These are phyloP conservation scores for Meyerozyma elateridarum DNA, from an alignment of 1,139 yeast genomes.

Conservation along the genomic window DNA sequence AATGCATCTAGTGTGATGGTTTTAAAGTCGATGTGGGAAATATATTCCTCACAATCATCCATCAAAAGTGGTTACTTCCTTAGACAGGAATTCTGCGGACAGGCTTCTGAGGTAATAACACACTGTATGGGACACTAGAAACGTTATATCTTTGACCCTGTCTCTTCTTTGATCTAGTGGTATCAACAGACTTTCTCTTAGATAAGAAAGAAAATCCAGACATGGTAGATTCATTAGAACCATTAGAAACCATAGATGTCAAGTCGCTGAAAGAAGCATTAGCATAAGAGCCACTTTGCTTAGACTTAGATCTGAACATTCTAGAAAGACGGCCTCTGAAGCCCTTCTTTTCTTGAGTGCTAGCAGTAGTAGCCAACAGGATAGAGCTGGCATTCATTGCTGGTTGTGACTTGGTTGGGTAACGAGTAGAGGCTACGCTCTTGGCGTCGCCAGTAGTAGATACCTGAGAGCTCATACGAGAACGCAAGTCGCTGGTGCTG, in stretches of 20 bases:
- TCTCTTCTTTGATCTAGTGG: conserved; percentile 19
- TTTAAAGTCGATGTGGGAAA: conserved; percentile 1
- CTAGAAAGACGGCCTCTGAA: conserved; percentile 26
- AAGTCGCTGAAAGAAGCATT: conserved; percentile 18
- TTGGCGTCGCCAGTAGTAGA: not conserved
- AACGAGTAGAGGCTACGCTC: not conserved
- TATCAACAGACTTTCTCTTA: conserved; percentile 15
- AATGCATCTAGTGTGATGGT: too few relatives aligned
- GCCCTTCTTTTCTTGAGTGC: conserved; percentile 17
- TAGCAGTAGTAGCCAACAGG: conserved; percentile 1
- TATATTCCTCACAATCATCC: conserved; percentile 3
- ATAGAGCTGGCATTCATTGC: conserved; percentile 2
- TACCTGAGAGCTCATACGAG: not conserved
- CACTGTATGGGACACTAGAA: conserved; percentile 26
- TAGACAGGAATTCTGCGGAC: not conserved
- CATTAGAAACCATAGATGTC: conserved; percentile 26
- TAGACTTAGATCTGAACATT: conserved; percentile 18
- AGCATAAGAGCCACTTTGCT: conserved; percentile 8
- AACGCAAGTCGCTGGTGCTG: not conserved
- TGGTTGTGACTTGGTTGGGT: conserved; percentile 8
- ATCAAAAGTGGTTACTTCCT: not conserved
- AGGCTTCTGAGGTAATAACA: conserved; percentile 12
- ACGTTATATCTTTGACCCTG: conserved; percentile 23
- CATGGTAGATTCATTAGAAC: conserved; percentile 20
- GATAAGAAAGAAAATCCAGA: conserved; percentile 36